Evolutionary conservation across 352 stramenopile species (phyloP), one percentile per base, ranked within the genome.

Genomic region (Blastocystis sp.): DNA sequence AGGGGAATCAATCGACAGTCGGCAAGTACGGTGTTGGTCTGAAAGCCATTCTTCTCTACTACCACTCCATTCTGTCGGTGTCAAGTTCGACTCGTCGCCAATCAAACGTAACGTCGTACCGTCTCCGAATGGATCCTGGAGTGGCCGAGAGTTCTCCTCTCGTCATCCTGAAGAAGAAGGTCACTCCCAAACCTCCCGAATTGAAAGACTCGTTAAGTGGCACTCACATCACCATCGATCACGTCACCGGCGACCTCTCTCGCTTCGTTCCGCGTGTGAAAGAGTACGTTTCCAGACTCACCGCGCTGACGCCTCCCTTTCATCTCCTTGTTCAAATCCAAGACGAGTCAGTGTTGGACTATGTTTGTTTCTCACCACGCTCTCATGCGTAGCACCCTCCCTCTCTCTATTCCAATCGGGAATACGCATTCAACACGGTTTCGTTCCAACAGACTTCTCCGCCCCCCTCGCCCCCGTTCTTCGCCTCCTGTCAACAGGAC

Each of bases 21-120:
- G 67, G 67, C 2, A 78, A 78, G 34, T 78, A 59, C n/a, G 67
- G 67, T 32, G 42, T 78, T 38, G 67, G 67, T 40, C 40, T 78
- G 6, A 78, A 78, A 21, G 67, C 67, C 11, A 78, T 78, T 59
- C 38, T 78, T 48, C 67, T 78, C 42, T 78, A 42, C 4, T 78
- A 78, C 38, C 21, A 78, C n/a, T 40, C 42, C 27, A 46, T n/a
- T 14, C 40, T 78, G 3, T 40, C 36, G 1, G 67, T 78, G 44
- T 78, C 67, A 21, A 78, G 67, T 51, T 56, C 34, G 8, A 78
- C 67, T 42, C 9, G 18, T 29, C 14, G n/a, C 21, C 36, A 78
- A 40, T 32, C 27, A 21, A 57, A n/a, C 32, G 49, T 78, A 34
- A 44, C 67, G 9, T 61, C 67, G 9, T 78, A 59, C 29, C 67